phyloP scores from a whole-genome alignment of 192 early-diverging fungal genomes.

The Coemansia sp. region DNA sequence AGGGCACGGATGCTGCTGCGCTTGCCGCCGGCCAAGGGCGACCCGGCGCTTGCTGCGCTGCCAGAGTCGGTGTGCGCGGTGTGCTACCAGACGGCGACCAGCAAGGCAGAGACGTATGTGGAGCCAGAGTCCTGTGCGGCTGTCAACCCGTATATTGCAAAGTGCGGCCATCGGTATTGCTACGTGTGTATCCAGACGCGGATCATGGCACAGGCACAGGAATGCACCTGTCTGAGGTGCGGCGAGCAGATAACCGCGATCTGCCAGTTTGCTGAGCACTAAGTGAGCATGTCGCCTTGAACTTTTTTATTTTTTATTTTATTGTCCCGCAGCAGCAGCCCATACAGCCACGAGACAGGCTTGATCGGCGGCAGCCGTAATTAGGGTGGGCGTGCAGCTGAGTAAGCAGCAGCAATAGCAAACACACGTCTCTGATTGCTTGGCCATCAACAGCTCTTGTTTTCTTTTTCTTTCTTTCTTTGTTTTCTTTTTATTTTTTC shows the following conservation, averaged over 20 bases:
- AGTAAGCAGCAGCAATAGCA: no score
- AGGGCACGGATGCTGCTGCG: constrained; percentile 18
- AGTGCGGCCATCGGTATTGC: constrained; percentile 85
- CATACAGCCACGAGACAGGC: no score
- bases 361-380: no score
- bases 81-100: constrained; percentile 43
- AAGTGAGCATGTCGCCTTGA: not conserved
- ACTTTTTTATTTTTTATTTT: no score
- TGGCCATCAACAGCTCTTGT: no score
- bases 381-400: no score
- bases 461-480: constrained; percentile 2
- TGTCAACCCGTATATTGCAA: constrained; percentile 69
- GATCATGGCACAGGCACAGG: constrained; percentile 65
- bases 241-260: constrained; percentile 62
- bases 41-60: constrained; percentile 44
- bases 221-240: constrained; percentile 77
- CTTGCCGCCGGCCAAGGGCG: constrained; percentile 52
- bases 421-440: no score
- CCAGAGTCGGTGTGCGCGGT: constrained; percentile 74
- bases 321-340: no score
- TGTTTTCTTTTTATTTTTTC: not conserved
- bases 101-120: not conserved
- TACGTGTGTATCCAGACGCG: constrained; percentile 85
- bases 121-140: constrained; percentile 33
- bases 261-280: constrained; percentile 14